A percentile compares a stretch with the other conserved stretches of the same genome.
phyloP scores from a whole-genome alignment of 139 green algal genomes.

The Spirogloea muscicola region DNA sequence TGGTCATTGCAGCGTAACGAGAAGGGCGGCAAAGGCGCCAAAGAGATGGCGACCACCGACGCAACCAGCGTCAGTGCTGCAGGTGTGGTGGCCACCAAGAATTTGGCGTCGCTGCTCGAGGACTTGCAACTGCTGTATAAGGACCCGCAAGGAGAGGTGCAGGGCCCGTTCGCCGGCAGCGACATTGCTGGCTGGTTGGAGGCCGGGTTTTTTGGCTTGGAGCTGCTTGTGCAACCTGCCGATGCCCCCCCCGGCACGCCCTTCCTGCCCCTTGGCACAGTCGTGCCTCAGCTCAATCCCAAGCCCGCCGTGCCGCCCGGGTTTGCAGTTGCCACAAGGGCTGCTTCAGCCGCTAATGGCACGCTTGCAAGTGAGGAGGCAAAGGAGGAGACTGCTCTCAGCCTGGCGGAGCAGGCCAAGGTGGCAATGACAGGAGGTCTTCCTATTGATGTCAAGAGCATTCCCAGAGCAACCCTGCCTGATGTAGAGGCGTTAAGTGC shows the following conservation, averaged over 20 bases:
- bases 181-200: conserved; percentile 83
- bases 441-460: background rate
- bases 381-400: too few relatives aligned
- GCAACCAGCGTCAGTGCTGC: background rate
- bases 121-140: conserved; percentile 57
- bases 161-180: conserved; percentile 70
- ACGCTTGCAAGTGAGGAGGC: too few relatives aligned
- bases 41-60: background rate
- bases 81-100: background rate
- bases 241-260: conserved; percentile 6
- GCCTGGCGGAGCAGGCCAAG: background rate
- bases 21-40: background rate
- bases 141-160: conserved; percentile 63
- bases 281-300: conserved; percentile 43
- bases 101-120: background rate
- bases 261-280: conserved; percentile 27
- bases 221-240: conserved; percentile 57
- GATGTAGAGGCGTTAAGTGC: background rate
- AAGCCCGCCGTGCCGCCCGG: conserved; percentile 32
- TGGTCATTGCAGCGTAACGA: too few relatives aligned
- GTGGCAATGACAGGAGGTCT: background rate
- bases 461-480: background rate
- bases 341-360: background rate
- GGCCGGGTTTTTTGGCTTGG: conserved; percentile 67
- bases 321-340: conserved; percentile 13